Evolutionary conservation across 2,329 filamentous ascomycete genomes (phyloP), one percentile per base, ranked within the genome.

Genomic region (Ceratocystis cubensis): DNA sequence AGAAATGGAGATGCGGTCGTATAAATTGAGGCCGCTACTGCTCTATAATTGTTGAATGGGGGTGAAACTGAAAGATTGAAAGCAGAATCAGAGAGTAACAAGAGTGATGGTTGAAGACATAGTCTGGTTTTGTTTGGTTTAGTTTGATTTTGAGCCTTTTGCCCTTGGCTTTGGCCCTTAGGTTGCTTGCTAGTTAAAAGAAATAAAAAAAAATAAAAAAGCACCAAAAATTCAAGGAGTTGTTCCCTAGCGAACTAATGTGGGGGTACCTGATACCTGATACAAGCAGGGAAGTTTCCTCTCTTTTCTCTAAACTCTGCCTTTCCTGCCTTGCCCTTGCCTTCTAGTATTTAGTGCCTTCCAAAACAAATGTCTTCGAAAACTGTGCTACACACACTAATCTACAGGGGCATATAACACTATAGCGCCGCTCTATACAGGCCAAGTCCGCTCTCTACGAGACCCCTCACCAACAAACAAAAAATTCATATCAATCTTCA

Each of bases 201-300:
- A 53, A 25, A 10, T 25, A n/a, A 28, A 25, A 25, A 53, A n/a
- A 5, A 10, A 22, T 3, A 53, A 22, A n/a, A 59, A 8, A 4
- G 6, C 28, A 7, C n/a, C 30, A 59, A 59, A 59, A 59, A 22
- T 22, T 37, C 28, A 37, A 59, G 28, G 15, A 59, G 33, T 59
- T 59, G n/a, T 37, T 59, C 25, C 48, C 48, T 53, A 25, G 48
- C 22, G 48, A 53, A 37, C 33, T 59, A 59, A 37, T 59, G 56
- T 59, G 56, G 56, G 30, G 56, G 28, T 33, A 20, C 28, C 13
- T 59, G 56, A 30, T 33, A 20, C 28, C 13, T 59, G 56, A 30
- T 33, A 37, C 56, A 59, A 59, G 13, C 20, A 28, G 1, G 0
- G 20, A 7, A 28, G 56, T 63, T 63, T 63, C 30, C 37, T 44